Base-by-base conservation (phyloP, 169 alveolate species). In the Plasmodium inui region DNA sequence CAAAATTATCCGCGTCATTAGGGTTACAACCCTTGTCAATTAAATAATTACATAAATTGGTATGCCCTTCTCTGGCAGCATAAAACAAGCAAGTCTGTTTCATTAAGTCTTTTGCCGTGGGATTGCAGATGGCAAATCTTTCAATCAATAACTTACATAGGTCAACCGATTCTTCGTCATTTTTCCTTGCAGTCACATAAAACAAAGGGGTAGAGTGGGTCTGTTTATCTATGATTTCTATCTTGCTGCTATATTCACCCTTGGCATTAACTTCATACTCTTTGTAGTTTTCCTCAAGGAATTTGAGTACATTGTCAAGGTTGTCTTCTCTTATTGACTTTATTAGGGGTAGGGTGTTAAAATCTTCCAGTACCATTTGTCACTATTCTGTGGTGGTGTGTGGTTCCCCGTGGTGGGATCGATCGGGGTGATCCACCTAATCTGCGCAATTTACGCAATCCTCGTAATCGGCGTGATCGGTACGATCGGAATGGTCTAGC, bases 31-130 rank as follows among this genome's bases (percentile, higher is more conserved):
- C 99, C 44, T 96, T 89, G 10, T 96, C 97, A 12, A 97, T 93
- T 83, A 98, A 94, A 92, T 95, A 98, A 7, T 97, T 96, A 80
- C 98, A 96, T 34, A 97, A 96, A 83, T 95, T 96, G 28, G 94
- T 94, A 83, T 97, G 97, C 0, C 99, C 99, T 82, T 98, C 99
- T 79, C 99, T 96, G 8, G 98, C 98, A 3, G 99, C 99, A 96
- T 98, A 98, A 96, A 98, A 98, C 22, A 98, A 94, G 34, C 98
- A 97, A n/a, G 99, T 97, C 83, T 98, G 99, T 44, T 97, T 96
- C 94, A 98, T 96, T 67, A 97, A 92, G 90, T 98, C 99, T 70
- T 95, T 95, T 14, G 97, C 83, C 71, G 83, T 82, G 2, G 98
- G 98, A 71, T 97, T 95, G 55, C 97, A 95, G 4, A 97, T 92